Conservation (phyloP, 768 basidiomycete species). For the Mycena alexandri region DNA sequence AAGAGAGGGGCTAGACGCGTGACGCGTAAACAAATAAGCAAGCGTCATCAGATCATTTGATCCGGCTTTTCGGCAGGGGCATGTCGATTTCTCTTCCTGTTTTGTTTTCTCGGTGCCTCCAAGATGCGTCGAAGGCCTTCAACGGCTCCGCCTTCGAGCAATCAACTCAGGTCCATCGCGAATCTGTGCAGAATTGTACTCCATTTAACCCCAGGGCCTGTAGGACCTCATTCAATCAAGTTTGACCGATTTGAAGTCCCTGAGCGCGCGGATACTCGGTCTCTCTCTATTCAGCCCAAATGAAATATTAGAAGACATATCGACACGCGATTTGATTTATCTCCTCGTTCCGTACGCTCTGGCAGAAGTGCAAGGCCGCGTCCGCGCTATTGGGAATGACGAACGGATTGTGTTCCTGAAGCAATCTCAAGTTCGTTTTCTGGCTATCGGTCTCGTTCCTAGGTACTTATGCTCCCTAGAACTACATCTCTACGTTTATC, state of each 20-base stretch:
- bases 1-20: not conserved
- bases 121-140: conserved; percentile 53
- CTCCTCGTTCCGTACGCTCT: conserved; percentile 77
- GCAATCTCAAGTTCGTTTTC: conserved; percentile 66
- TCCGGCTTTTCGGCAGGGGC: not conserved
- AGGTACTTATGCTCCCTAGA: conserved; percentile 49
- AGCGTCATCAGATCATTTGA: conserved; percentile 8
- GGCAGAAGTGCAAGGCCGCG: conserved; percentile 74
- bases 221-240: conserved; percentile 73
- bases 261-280: conserved; percentile 66
- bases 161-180: conserved; percentile 55
- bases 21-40: conserved; percentile 14
- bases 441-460: not conserved
- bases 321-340: conserved; percentile 82
- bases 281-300: conserved; percentile 87
- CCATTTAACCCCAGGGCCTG: not conserved
- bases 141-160: conserved; percentile 57
- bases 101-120: conserved; percentile 54
- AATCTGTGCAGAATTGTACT: not conserved
- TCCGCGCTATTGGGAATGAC: conserved; percentile 65
- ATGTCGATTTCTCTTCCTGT: conserved; percentile 52
- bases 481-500: conserved; percentile 61
- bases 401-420: conserved; percentile 70
- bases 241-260: conserved; percentile 65
- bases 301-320: conserved; percentile 85